Percentiles rank a stretch among this genome's conserved stretches.
These are phyloP conservation scores for Sporisorium scitamineum DNA, from an alignment of 1,284 basidiomycete genomes.

Conservation along the genomic window DNA sequence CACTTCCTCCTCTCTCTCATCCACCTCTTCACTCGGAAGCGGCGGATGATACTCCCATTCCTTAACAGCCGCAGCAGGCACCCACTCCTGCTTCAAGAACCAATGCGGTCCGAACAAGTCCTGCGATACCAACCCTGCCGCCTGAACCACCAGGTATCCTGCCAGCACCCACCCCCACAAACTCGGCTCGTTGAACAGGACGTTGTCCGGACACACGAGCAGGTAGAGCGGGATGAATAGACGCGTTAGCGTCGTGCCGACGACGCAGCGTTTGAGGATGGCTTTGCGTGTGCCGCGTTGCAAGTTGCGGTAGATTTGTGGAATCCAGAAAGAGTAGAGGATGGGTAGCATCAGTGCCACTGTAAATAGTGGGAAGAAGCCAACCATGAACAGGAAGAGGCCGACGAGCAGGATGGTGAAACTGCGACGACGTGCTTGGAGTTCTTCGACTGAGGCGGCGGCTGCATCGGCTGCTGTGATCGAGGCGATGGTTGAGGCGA, in stretches of 20 bases:
- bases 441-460: constrained; percentile 13
- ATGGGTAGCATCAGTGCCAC: constrained; percentile 75
- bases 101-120: constrained; percentile 82
- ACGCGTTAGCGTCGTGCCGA: constrained; percentile 81
- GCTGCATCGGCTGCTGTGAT: constrained; percentile 7
- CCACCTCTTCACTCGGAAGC: constrained; percentile 6
- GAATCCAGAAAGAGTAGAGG: constrained; percentile 83
- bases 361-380: constrained; percentile 32
- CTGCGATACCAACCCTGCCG: constrained; percentile 78
- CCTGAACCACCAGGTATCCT: constrained; percentile 77
- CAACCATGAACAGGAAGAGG: constrained; percentile 28
- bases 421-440: constrained; percentile 24
- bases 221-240: constrained; percentile 82
- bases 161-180: constrained; percentile 79
- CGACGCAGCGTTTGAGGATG: constrained; percentile 78
- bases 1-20: neutral
- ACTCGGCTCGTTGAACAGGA: constrained; percentile 81
- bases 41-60: constrained; percentile 47
- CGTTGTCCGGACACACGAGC: constrained; percentile 83
- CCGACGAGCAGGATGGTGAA: constrained; percentile 11
- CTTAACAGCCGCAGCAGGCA: constrained; percentile 16
- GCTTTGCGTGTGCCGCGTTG: constrained; percentile 79
- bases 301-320: constrained; percentile 83
- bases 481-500: neutral
- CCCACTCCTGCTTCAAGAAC: constrained; percentile 75